Conservation (phyloP, 495 filamentous ascomycete species). For the Trichodelitschia bisporula region DNA sequence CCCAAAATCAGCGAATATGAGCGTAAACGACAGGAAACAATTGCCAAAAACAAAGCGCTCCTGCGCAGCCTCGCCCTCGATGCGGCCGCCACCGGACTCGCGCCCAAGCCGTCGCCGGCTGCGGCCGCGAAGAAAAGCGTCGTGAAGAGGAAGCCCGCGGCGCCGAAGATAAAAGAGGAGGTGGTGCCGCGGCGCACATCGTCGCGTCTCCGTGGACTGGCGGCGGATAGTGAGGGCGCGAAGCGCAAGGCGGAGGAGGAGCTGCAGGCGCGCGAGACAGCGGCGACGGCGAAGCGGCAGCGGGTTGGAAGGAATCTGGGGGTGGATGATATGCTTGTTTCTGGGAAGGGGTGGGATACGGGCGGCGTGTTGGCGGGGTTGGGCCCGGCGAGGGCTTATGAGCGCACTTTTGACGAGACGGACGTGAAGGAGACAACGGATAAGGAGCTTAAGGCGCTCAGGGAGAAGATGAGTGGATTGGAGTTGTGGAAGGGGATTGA, state of each 20-base stretch:
- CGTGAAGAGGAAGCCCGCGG: constrained; percentile 22
- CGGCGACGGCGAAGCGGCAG: constrained; percentile 41
- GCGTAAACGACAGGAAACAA: constrained; percentile 42
- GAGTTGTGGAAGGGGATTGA: constrained; percentile 61
- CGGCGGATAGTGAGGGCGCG: constrained; percentile 43
- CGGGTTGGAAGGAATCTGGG: constrained; percentile 47
- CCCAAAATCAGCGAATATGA: constrained; percentile 39
- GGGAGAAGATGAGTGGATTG: constrained; percentile 59
- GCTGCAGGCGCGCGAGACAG: constrained; percentile 30
- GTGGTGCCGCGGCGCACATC: constrained; percentile 33
- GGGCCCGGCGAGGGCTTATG: constrained; percentile 44
- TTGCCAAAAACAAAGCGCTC: constrained; percentile 47
- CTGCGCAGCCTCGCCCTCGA: constrained; percentile 22
- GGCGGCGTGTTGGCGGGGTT: constrained; percentile 28
- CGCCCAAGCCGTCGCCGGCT: constrained; percentile 13
- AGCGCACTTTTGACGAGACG: constrained; percentile 55
- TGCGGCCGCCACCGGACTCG: constrained; percentile 29
- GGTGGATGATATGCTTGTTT: constrained; percentile 54
- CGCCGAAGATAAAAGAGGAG: constrained; percentile 21
- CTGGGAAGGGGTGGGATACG: constrained; percentile 35
- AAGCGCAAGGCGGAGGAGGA: constrained; percentile 67
- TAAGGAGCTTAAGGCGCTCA: constrained; percentile 45
- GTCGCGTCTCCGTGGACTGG: constrained; percentile 37
- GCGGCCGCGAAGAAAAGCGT: constrained; percentile 5
- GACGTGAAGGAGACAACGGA: constrained; percentile 61